These are phyloP conservation scores for Brasenia schreberi DNA, from an alignment of 164 flowering plant species.

Conservation along the genomic window DNA sequence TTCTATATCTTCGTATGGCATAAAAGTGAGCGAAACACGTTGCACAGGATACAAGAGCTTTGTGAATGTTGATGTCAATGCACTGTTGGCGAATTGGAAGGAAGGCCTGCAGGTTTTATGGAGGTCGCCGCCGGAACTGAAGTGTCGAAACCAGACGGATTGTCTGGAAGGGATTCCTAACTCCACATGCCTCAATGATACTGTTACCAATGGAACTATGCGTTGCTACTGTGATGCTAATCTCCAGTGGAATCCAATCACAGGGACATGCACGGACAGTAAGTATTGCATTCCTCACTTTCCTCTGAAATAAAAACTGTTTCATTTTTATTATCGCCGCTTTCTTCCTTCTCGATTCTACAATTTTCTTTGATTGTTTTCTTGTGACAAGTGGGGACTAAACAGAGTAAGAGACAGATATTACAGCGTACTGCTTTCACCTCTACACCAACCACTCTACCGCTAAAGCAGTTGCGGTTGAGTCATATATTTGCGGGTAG, in stretches of 20 bases:
- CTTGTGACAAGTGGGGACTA: too few species aligned
- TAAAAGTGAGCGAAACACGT: constrained; percentile 2
- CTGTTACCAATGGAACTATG: neutral
- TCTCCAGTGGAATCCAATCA: neutral
- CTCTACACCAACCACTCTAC: too few species aligned
- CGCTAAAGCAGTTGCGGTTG: too few species aligned
- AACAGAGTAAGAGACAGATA: too few species aligned
- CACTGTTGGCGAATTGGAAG: constrained; percentile 36
- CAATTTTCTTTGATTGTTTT: too few species aligned
- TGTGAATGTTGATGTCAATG: constrained; percentile 27
- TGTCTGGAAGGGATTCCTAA: constrained; percentile 16
- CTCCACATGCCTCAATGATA: neutral
- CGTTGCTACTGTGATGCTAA: neutral
- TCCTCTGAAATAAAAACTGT: too few species aligned
- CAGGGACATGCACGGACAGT: constrained; percentile 1
- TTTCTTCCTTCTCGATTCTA: too few species aligned
- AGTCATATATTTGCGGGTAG: too few species aligned
- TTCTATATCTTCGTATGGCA: too few species aligned
- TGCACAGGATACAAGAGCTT: constrained; percentile 59
- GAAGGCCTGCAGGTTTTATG: constrained; percentile 69
- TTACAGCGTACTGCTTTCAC: too few species aligned
- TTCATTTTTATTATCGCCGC: too few species aligned
- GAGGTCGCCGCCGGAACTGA: constrained; percentile 47
- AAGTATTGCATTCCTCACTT: neutral
- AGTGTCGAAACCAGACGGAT: constrained; percentile 33